Percentiles rank a stretch among this genome's conserved stretches.
Evolutionary conservation across 306 rosid species (phyloP).

Genomic region (Vicia villosa): DNA sequence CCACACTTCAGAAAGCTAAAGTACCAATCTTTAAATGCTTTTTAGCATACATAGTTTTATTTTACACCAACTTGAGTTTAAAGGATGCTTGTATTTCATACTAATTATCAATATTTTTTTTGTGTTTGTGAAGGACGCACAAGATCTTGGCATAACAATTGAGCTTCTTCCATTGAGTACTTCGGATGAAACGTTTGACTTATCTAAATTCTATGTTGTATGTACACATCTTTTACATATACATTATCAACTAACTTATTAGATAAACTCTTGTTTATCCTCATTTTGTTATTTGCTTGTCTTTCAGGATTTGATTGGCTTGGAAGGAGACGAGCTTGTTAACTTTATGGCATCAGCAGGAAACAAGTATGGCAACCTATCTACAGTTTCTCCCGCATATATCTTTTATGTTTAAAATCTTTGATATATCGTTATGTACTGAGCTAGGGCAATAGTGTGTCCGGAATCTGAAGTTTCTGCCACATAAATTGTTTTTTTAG

Average conservation of each 20-base stretch:
- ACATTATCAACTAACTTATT: conserved; percentile 12
- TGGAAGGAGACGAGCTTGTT: conserved; percentile 69
- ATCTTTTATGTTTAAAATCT: conserved; percentile 26
- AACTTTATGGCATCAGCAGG: conserved; percentile 66
- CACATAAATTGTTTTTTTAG: not conserved
- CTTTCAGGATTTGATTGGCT: conserved; percentile 77
- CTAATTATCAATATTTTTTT: conserved; percentile 11
- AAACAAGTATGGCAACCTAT: conserved; percentile 58
- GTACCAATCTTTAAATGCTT: conserved; percentile 50
- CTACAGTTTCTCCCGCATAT: not conserved
- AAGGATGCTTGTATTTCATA: conserved; percentile 24
- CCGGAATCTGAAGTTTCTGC: conserved; percentile 18
- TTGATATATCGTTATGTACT: conserved; percentile 23
- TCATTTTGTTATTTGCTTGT: conserved; percentile 17
- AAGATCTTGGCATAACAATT: conserved; percentile 84
- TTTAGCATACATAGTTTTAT: conserved; percentile 31
- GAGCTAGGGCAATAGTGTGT: conserved; percentile 12
- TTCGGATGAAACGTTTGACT: conserved; percentile 57
- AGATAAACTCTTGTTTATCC: conserved; percentile 15
- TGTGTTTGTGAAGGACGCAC: conserved; percentile 71
- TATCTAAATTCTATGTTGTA: conserved; percentile 81
- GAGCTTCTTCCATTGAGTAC: conserved; percentile 84
- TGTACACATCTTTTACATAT: conserved; percentile 36
- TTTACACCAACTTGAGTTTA: conserved; percentile 32
- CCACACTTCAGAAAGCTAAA: conserved; percentile 85